Evolutionary conservation across 2,329 filamentous ascomycete species (phyloP), one percentile per base, ranked within the genome.

Genomic region (Neoarthrinium moseri): DNA sequence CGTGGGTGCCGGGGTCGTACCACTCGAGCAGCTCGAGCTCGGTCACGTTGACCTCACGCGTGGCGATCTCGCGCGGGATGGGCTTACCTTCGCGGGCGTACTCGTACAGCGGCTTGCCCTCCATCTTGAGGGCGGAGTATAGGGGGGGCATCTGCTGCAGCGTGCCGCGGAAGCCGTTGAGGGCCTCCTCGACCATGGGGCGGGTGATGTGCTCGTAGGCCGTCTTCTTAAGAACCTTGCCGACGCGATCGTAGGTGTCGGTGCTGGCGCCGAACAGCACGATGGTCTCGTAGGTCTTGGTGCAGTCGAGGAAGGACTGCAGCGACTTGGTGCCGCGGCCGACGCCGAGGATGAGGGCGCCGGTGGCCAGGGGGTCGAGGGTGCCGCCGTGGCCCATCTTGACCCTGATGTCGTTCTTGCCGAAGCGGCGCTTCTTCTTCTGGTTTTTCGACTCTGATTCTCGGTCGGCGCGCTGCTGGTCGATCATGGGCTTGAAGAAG

Each of bases 371-470:
- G 21, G 94, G 94, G 62, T 99, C 94, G 15, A 99, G 79, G 2
- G 94, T 99, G 34, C 94, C 94, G 50, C 94, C 94, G 70, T 99
- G 94, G 26, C 94, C 94, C 60, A 97, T 88, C 74, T 97, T 99
- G 56, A 97, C 86, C 51, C 89, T 81, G 5, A 85, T 64, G 1
- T 78, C 73, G 56, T 77, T 77, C 64, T 81, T 80, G 51, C 77
- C 74, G 37, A 69, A 70, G 52, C 71, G 71, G 50, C 83, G 78
- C 49, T 84, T 79, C 55, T 77, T 75, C 55, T 77, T 77, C 62
- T 86, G 81, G 47, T 73, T 72, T 47, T 77, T 73, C 48, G 70
- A 71, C 63, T 89, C 84, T 54, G 72, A 68, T 13, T 73, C 66
- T 47, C 81, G 79, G 38, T 72, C 74, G 1, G 68, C 68, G 45